Evolutionary conservation across 1,284 basidiomycete genomes (phyloP).

Genomic region (Sporisorium reilianum): DNA sequence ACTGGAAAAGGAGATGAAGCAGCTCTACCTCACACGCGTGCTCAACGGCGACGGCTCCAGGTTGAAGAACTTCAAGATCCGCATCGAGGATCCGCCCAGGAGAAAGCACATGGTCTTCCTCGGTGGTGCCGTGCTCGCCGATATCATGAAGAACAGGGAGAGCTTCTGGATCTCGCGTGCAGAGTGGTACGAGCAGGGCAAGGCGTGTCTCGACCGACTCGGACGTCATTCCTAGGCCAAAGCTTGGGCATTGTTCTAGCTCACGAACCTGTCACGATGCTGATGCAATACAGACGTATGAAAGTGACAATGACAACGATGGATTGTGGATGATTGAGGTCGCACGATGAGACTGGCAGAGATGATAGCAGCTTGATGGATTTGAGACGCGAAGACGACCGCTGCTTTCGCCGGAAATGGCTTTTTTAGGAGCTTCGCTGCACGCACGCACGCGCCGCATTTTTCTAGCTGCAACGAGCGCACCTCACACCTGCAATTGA

Average conservation of each 20-base stretch:
- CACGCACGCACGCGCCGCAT: constrained; percentile 12
- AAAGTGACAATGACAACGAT: too few species aligned
- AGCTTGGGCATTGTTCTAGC: neutral
- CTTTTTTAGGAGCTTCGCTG: neutral
- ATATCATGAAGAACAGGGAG: constrained; percentile 95
- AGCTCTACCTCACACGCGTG: constrained; percentile 91
- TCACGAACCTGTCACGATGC: neutral
- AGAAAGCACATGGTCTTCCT: constrained; percentile 99
- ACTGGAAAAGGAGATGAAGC: constrained; percentile 99
- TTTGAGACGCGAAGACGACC: too few species aligned
- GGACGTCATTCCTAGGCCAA: constrained; percentile 60
- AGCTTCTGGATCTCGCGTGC: constrained; percentile 79
- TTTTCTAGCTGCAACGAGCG: neutral
- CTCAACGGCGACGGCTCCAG: constrained; percentile 85
- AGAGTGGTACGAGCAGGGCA: constrained; percentile 69
- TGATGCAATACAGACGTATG: constrained; percentile 20
- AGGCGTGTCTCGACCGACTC: constrained; percentile 61
- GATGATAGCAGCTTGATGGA: too few species aligned
- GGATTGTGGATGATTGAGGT: too few species aligned
- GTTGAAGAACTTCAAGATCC: constrained; percentile 99
- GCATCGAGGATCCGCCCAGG: constrained; percentile 96
- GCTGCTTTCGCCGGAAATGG: constrained; percentile 10
- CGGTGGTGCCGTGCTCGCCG: constrained; percentile 83
- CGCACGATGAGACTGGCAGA: too few species aligned
- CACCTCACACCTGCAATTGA: neutral